Conservation (phyloP, 176 grass and related monocot species). For the Coix lacrymajobi region DNA sequence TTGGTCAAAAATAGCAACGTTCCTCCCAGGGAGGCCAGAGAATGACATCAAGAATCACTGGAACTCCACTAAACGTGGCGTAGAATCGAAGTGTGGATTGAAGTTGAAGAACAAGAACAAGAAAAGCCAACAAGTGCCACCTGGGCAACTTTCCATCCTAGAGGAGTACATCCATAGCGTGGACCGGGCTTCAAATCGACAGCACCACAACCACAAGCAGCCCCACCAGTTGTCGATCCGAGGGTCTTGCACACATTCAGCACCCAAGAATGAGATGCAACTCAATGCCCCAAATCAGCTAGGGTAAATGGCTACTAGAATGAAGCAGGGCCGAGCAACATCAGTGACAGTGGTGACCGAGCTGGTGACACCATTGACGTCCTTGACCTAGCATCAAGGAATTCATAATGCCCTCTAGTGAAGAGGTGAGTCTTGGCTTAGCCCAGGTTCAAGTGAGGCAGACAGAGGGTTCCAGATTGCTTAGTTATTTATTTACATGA, state of each 20-base stretch:
- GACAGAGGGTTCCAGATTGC: neutral
- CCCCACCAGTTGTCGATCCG: neutral
- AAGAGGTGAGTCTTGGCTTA: conserved; percentile 7
- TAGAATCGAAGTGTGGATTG: conserved; percentile 39
- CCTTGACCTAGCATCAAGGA: conserved; percentile 22
- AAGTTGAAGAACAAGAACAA: no score
- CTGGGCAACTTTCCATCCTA: conserved; percentile 25
- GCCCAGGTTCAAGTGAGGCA: neutral
- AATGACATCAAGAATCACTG: conserved; percentile 89
- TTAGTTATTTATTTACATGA: neutral
- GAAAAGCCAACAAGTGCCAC: conserved; percentile 29
- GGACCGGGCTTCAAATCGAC: neutral
- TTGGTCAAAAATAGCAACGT: conserved; percentile 54
- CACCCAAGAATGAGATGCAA: neutral
- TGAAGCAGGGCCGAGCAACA: neutral
- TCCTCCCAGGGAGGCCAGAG: conserved; percentile 55
- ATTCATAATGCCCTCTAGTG: neutral
- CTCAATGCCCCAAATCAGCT: neutral
- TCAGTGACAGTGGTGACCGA: no score
- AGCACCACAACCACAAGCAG: neutral
- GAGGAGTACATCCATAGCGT: conserved; percentile 58
- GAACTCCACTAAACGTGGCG: conserved; percentile 71
- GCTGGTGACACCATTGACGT: neutral
- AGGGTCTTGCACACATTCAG: neutral
- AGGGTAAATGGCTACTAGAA: no score